These are phyloP conservation scores for Terfezia claveryi DNA, from an alignment of 495 filamentous ascomycete genomes.

Conservation along the genomic window DNA sequence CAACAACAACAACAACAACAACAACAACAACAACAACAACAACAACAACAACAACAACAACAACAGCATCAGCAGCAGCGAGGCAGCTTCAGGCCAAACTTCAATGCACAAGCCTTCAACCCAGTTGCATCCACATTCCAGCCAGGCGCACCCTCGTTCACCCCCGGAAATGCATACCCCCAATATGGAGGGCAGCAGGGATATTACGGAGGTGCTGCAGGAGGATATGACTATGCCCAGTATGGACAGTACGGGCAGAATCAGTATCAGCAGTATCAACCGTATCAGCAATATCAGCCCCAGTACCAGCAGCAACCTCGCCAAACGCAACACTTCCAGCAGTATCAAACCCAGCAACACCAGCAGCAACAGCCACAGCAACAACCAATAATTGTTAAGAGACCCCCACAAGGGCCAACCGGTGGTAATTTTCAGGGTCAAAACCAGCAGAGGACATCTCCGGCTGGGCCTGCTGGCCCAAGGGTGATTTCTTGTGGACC, in stretches of 20 bases:
- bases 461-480: constrained; percentile 23
- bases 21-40: constrained; percentile 26
- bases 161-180: background rate
- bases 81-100: constrained; percentile 4
- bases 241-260: constrained; percentile 23
- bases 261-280: constrained; percentile 31
- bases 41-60: constrained; percentile 24
- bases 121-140: constrained; percentile 57
- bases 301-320: constrained; percentile 29
- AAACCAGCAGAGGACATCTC: constrained; percentile 34
- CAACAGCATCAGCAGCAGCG: constrained; percentile 13
- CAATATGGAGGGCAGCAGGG: background rate
- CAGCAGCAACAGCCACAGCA: constrained; percentile 30
- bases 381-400: constrained; percentile 23
- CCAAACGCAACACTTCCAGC: constrained; percentile 21
- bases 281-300: constrained; percentile 35
- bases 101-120: constrained; percentile 47
- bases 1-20: constrained; percentile 18
- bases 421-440: constrained; percentile 3
- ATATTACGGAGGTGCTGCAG: background rate
- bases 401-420: constrained; percentile 27
- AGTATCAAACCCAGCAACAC: constrained; percentile 22
- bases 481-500: background rate
- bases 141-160: constrained; percentile 35
- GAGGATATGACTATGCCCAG: background rate